Conservation (phyloP, 108 stramenopile genomes). For the Cyclotella baltica region DNA sequence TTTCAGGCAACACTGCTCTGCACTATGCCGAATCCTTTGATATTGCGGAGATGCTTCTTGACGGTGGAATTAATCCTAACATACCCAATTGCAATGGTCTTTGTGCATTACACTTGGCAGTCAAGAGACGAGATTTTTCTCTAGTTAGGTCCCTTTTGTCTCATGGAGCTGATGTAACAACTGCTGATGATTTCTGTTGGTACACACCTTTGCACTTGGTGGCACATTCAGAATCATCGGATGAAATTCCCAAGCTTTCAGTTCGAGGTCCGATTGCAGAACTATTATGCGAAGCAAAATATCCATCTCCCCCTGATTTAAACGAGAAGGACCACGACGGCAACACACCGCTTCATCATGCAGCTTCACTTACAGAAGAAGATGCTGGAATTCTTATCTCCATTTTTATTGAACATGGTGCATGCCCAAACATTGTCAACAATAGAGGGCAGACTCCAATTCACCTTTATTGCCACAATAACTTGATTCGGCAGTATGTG, state of each 20-base stretch:
- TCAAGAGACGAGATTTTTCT: slow-evolving; percentile 70
- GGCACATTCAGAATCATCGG: slow-evolving; percentile 47
- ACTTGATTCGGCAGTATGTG: slow-evolving; percentile 56
- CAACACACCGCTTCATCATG: slow-evolving; percentile 87
- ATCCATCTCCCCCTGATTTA: slow-evolving; percentile 61
- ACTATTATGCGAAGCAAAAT: slow-evolving; percentile 54
- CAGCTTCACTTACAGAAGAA: slow-evolving; percentile 70
- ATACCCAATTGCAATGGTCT: slow-evolving; percentile 88
- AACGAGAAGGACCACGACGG: slow-evolving; percentile 88
- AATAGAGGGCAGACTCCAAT: slow-evolving; percentile 82
- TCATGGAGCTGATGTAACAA: slow-evolving; percentile 70
- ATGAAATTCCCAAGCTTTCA: slow-evolving; percentile 18
- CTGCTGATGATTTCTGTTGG: slow-evolving; percentile 82
- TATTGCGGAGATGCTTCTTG: slow-evolving; percentile 66
- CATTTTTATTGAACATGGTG: slow-evolving; percentile 76
- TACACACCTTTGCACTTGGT: slow-evolving; percentile 82
- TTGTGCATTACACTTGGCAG: slow-evolving; percentile 81
- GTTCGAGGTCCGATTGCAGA: slow-evolving; percentile 59
- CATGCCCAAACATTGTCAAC: slow-evolving; percentile 74
- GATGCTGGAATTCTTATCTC: slow-evolving; percentile 74
- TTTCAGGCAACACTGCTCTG: slow-evolving; percentile 80
- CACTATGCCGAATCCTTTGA: slow-evolving; percentile 61
- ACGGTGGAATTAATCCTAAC: slow-evolving; percentile 79
- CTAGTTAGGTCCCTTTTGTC: slow-evolving; percentile 67
- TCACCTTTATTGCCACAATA: slow-evolving; percentile 85